phyloP scores from a whole-genome alignment of 164 flowering plant genomes.

The Magnolia changhungtana region DNA sequence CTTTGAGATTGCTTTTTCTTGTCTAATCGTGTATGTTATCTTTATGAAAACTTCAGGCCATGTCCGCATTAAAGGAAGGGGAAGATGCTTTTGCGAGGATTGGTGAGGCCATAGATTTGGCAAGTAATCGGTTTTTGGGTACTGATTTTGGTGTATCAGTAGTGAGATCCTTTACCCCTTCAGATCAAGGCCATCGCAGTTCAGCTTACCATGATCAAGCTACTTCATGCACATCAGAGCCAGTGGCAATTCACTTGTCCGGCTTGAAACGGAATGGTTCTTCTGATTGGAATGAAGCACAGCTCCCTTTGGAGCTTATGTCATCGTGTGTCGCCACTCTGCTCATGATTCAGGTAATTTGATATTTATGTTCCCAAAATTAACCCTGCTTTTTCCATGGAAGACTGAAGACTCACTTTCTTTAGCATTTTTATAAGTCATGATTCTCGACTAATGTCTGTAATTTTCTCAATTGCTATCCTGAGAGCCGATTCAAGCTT shows the following conservation, averaged over 20 bases:
- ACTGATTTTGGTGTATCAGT: constrained; percentile 29
- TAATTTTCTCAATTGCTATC: background rate
- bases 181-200: constrained; percentile 18
- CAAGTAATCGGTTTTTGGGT: constrained; percentile 22
- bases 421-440: background rate
- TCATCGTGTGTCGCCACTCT: constrained; percentile 54
- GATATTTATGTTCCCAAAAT: background rate
- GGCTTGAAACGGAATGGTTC: constrained; percentile 18
- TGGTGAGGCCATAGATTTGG: constrained; percentile 50
- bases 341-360: constrained; percentile 65
- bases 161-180: constrained; percentile 17
- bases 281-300: constrained; percentile 25
- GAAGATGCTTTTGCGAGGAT: constrained; percentile 35
- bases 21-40: background rate
- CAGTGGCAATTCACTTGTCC: constrained; percentile 15
- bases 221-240: constrained; percentile 21
- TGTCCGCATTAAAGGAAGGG: constrained; percentile 37
- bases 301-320: constrained; percentile 47
- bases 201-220: constrained; percentile 8
- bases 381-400: background rate
- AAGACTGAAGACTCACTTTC: background rate
- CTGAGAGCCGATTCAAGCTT: background rate
- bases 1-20: background rate
- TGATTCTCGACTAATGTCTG: background rate
- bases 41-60: constrained; percentile 30